Base-by-base conservation (phyloP, 306 rosid species). In the Neltuma alba region DNA sequence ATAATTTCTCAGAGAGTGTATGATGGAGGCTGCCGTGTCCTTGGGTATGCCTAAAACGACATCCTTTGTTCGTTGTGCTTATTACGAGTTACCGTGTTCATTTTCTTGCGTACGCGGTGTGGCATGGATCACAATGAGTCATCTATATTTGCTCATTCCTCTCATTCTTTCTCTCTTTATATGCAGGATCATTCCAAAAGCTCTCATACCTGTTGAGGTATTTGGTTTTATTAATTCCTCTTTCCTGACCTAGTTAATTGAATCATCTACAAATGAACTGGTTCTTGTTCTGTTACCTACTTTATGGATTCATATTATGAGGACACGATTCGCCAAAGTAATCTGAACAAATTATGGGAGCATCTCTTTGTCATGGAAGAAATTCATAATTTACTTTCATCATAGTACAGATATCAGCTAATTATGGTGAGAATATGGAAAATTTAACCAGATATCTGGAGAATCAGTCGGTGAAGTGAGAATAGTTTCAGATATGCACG, bases 181-280 rank as follows among this genome's bases (percentile, higher is more conserved):
- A 20, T 67, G 84, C 91, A 94, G 98, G 92, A 69, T 94, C 83
- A 94, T 94, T 87, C 98, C 97, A 73, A 88, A 83, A 85, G 96
- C 97, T 82, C 97, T 92, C 69, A 83, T 90, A 89, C 97, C 97
- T 33, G 87, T 76, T 30, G 97, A 94, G 97, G 98, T 94, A 87
- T 52, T 54, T 83, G 63, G 2, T 16, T 45, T 33, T 54, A 66
- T 9, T 48, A n/a, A 12, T 38, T 38, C 27, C 36, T 60, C 40
- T 33, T 13, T 75, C 28, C 36, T 20, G 30, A 2, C 60, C 20
- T 38, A 18, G 40, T 67, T 62, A 14, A 33, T 18, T 66, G 76
- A 61, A 55, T 69, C 28, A 11, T 74, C 23, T 42, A 38, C n/a
- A 72, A 67, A 20, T 52, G 65, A 38, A 15, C 25, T 34, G 58